Conservation (phyloP, 2,329 filamentous ascomycete species). For the Colletotrichum sublineola region DNA sequence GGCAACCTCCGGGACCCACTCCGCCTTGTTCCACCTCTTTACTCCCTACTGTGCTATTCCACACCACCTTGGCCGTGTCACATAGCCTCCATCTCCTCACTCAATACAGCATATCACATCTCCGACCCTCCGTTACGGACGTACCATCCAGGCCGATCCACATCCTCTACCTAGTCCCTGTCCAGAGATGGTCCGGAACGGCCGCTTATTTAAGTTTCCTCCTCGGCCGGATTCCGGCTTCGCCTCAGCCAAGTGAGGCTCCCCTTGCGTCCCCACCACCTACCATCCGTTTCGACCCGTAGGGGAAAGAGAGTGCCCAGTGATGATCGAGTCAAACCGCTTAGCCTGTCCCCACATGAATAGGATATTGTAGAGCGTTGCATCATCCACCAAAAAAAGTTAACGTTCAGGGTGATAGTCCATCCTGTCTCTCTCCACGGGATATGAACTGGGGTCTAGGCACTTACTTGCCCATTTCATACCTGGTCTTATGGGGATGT, state of each 20-base stretch:
- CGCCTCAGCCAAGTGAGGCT: neutral
- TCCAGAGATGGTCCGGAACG: neutral
- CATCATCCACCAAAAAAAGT: neutral
- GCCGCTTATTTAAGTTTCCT: neutral
- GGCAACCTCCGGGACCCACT: slow-evolving; percentile 6
- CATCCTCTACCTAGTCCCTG: neutral
- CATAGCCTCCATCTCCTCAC: neutral
- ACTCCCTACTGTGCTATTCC: slow-evolving; percentile 1
- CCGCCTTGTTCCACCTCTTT: neutral
- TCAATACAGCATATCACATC: neutral
- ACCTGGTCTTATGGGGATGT: neutral
- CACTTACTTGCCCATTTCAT: neutral
- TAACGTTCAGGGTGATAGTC: neutral
- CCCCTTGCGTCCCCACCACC: neutral
- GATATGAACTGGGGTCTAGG: neutral
- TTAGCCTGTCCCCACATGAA: neutral
- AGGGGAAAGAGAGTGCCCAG: neutral
- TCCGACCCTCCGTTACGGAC: slow-evolving; percentile 32
- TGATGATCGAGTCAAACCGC: neutral
- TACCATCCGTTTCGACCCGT: neutral
- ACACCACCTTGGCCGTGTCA: slow-evolving; percentile 11
- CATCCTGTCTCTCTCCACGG: neutral
- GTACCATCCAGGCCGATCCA: slow-evolving; percentile 5
- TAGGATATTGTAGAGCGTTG: neutral
- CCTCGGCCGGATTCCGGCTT: neutral